These are phyloP conservation scores for Entomortierella lignicola DNA, from an alignment of 192 early-diverging fungal species.

Conservation along the genomic window DNA sequence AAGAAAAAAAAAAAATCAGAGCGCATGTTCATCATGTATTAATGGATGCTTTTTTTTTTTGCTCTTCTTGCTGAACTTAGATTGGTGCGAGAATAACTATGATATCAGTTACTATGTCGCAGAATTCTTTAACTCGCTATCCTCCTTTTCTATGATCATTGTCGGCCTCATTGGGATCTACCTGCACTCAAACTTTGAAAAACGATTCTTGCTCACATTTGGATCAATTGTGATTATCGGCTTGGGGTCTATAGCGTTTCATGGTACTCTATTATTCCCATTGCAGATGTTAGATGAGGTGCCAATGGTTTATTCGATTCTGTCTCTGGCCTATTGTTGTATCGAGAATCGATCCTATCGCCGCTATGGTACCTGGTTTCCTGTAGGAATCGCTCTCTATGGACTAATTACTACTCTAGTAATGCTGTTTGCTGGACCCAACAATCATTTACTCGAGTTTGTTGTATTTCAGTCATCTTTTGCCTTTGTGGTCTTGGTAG, in stretches of 20 bases:
- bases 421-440: constrained; percentile 37
- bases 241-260: constrained; percentile 48
- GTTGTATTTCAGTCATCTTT: constrained; percentile 46
- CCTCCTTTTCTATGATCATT: constrained; percentile 54
- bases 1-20: too few relatives aligned
- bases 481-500: constrained; percentile 24
- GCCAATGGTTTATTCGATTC: constrained; percentile 49
- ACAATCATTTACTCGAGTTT: constrained; percentile 38
- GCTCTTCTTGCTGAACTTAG: too few relatives aligned
- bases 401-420: constrained; percentile 35
- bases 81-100: constrained; percentile 81
- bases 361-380: constrained; percentile 50
- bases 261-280: constrained; percentile 44
- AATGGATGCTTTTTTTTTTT: neutral
- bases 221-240: constrained; percentile 44
- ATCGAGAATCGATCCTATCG: constrained; percentile 41
- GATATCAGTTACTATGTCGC: constrained; percentile 70
- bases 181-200: constrained; percentile 40
- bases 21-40: neutral
- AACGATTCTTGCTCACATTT: constrained; percentile 44
- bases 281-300: constrained; percentile 50
- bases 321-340: constrained; percentile 42
- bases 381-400: constrained; percentile 44
- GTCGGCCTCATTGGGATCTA: constrained; percentile 44
- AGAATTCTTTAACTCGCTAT: constrained; percentile 76